Conservation (phyloP, 1,139 yeast genomes). For the Lodderomyces jiufengensis region DNA sequence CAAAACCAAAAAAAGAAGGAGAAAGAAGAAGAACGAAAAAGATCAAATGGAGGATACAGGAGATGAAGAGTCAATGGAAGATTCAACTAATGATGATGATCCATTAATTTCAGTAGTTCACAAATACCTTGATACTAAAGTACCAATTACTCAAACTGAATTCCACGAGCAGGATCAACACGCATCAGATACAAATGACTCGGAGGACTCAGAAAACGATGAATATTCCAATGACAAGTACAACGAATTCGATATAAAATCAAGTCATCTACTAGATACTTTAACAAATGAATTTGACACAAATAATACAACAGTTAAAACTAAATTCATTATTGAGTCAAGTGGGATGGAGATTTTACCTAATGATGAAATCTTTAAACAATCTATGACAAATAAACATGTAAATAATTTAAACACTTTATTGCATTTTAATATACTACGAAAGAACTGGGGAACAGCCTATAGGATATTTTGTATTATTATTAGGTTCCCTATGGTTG, state of each 20-base stretch:
- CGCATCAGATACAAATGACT: conserved; percentile 3
- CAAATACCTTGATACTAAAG: conserved; percentile 3
- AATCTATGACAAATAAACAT: conserved; percentile 23
- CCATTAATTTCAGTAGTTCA: too few species aligned
- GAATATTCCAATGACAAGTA: conserved; percentile 9
- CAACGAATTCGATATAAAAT: conserved; percentile 9
- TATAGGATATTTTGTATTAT: conserved; percentile 50
- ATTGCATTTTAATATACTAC: conserved; percentile 36
- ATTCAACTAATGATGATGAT: not conserved
- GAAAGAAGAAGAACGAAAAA: not conserved
- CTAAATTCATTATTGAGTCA: conserved; percentile 22
- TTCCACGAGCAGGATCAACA: too few species aligned
- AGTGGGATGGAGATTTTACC: conserved; percentile 35
- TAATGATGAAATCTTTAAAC: conserved; percentile 6
- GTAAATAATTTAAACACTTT: conserved; percentile 29
- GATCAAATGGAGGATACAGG: not conserved
- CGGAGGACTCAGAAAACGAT: too few species aligned
- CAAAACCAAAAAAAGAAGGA: not conserved
- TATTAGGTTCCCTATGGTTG: conserved; percentile 45
- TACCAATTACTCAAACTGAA: too few species aligned
- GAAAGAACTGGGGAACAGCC: conserved; percentile 52
- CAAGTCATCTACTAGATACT: conserved; percentile 14
- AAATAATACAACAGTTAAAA: conserved; percentile 20
- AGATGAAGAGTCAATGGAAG: too few species aligned
- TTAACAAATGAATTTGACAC: conserved; percentile 21